Percentiles rank a stretch among this genome's conserved stretches.
Evolutionary conservation across 2,329 filamentous ascomycete species (phyloP).

Genomic region (Atkinsonella texensis): DNA sequence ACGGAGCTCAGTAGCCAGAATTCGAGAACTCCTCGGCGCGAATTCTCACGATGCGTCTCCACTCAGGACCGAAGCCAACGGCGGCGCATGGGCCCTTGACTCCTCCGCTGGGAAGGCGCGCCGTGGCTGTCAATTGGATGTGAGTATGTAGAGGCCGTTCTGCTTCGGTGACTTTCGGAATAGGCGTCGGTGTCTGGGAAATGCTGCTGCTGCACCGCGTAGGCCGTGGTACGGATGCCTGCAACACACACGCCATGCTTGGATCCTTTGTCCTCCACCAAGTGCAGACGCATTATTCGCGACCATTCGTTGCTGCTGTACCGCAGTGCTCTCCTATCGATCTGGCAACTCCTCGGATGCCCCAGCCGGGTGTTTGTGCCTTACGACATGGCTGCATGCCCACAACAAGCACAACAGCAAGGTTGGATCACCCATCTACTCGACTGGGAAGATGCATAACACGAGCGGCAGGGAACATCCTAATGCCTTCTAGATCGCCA

Average conservation of each 20-base stretch:
- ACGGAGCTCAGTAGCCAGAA: not conserved
- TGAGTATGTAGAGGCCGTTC: not conserved
- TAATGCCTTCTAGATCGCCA: no score
- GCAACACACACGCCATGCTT: no score
- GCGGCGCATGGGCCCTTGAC: not conserved
- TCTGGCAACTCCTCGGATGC: not conserved
- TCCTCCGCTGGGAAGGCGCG: not conserved
- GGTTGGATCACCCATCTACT: no score
- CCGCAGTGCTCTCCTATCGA: not conserved
- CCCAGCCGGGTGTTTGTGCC: no score
- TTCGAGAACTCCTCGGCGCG: not conserved
- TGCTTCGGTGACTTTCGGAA: not conserved
- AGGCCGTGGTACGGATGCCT: no score
- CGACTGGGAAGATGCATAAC: no score
- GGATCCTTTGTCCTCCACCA: no score
- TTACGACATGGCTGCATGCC: not conserved
- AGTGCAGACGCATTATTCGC: not conserved
- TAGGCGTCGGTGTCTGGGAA: not conserved
- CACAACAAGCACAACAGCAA: not conserved
- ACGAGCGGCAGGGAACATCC: no score
- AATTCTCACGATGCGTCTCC: slow-evolving; percentile 1
- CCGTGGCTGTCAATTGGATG: not conserved
- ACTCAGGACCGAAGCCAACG: not conserved
- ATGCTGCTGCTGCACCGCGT: no score
- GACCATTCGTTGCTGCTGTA: not conserved